phyloP scores from a whole-genome alignment of 305 asterid species.

The Fraxinus nigra region DNA sequence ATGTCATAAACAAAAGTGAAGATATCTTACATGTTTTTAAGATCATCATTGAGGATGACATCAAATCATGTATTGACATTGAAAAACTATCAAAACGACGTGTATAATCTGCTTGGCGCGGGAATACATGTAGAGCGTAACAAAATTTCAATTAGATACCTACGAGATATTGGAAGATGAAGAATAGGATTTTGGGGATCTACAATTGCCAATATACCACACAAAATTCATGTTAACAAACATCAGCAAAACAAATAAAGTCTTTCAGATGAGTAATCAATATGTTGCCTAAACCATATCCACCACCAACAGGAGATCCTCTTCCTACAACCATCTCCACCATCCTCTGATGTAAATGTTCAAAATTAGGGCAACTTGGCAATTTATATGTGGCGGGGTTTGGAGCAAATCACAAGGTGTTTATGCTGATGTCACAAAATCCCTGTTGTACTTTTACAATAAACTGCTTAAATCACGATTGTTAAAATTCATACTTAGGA shows the following conservation, averaged over 20 bases:
- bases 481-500: neutral
- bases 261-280: neutral
- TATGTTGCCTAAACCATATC: neutral
- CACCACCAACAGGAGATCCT: neutral
- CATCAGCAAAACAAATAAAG: neutral
- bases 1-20: constrained; percentile 15
- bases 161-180: constrained; percentile 8
- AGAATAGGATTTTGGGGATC: neutral
- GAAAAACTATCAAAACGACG: neutral
- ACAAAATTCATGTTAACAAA: neutral
- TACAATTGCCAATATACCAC: neutral
- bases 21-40: constrained; percentile 3
- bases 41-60: neutral
- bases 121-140: constrained; percentile 1
- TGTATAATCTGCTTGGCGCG: neutral
- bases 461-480: neutral
- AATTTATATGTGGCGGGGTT: neutral
- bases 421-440: neutral
- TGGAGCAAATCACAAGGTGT: neutral
- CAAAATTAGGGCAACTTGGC: neutral
- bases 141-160: constrained; percentile 9
- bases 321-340: neutral
- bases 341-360: neutral
- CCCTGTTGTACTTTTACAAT: neutral
- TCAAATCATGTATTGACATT: neutral